Percentiles rank a stretch among this genome's conserved stretches.
Conservation (phyloP, 257 asterid genomes). For the Solanum clarkiae region DNA sequence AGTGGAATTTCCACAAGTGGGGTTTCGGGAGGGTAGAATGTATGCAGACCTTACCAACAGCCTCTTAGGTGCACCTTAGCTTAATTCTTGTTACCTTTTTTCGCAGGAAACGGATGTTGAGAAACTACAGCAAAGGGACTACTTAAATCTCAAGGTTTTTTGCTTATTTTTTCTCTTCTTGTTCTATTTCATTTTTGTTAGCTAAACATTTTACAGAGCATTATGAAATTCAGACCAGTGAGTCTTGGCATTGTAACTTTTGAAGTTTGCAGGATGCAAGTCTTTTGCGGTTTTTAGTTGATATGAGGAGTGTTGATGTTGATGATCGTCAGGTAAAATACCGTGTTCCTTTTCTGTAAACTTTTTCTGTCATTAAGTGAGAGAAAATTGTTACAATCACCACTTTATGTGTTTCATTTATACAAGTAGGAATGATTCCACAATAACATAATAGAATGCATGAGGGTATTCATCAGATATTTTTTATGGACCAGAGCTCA, state of each 20-base stretch:
- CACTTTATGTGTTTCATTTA: background rate
- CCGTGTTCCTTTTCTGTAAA: background rate
- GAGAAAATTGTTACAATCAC: background rate
- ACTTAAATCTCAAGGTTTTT: conserved; percentile 65
- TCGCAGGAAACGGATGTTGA: conserved; percentile 90
- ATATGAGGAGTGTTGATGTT: conserved; percentile 96
- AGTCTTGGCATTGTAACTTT: conserved; percentile 26
- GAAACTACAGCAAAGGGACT: conserved; percentile 94
- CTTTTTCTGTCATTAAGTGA: background rate
- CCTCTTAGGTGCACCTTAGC: background rate
- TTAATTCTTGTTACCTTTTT: background rate
- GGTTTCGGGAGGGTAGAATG: too few species aligned
- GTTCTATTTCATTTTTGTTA: background rate
- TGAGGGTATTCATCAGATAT: background rate
- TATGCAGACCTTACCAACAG: too few species aligned
- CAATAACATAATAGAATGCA: background rate
- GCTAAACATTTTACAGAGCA: background rate
- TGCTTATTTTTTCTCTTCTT: background rate
- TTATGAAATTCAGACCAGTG: conserved; percentile 11
- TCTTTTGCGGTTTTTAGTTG: conserved; percentile 91
- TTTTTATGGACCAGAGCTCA: background rate
- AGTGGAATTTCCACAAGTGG: too few species aligned
- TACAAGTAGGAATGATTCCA: background rate
- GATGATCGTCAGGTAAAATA: conserved; percentile 88
- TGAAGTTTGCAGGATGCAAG: conserved; percentile 95